Evolutionary conservation across 2,329 filamentous ascomycete species (phyloP).

Genomic region (Trichoderma sp.): DNA sequence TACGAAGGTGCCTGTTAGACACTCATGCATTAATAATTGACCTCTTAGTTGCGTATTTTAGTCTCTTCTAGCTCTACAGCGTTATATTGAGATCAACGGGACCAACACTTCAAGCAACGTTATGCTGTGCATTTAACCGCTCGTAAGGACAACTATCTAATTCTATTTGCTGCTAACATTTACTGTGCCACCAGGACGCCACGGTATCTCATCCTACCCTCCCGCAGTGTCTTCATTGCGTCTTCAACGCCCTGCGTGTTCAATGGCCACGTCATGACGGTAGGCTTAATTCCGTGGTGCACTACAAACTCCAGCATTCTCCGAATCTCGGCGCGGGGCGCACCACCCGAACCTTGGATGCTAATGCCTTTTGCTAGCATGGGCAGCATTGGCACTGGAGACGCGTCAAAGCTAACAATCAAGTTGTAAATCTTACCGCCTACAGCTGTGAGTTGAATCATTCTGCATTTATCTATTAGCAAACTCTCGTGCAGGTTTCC

Average conservation of each 20-base stretch:
- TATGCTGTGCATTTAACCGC: background rate
- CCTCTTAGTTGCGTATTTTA: background rate
- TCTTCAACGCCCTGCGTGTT: constrained; percentile 1
- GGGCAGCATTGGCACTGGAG: background rate
- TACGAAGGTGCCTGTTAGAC: background rate
- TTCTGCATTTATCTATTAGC: background rate
- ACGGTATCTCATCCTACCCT: constrained; percentile 14
- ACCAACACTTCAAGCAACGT: background rate
- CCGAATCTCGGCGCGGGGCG: background rate
- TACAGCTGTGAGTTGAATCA: background rate
- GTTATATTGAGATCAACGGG: background rate
- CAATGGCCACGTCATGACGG: constrained; percentile 4
- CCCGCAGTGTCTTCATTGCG: background rate
- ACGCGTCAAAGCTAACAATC: background rate
- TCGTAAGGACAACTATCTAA: background rate
- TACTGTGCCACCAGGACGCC: constrained; percentile 3
- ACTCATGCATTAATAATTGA: background rate
- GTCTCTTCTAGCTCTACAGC: background rate
- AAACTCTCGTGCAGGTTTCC: background rate
- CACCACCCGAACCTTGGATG: constrained; percentile 5
- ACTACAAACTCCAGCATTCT: constrained; percentile 3
- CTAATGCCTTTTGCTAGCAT: background rate
- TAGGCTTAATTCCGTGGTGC: background rate
- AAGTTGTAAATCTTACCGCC: constrained; percentile 4
- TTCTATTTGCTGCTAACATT: background rate